A percentile compares a stretch with the other conserved stretches of the same genome.
These are phyloP conservation scores for Hyparrhenia diplandra DNA, from an alignment of 176 grass and related monocot genomes.

Conservation along the genomic window DNA sequence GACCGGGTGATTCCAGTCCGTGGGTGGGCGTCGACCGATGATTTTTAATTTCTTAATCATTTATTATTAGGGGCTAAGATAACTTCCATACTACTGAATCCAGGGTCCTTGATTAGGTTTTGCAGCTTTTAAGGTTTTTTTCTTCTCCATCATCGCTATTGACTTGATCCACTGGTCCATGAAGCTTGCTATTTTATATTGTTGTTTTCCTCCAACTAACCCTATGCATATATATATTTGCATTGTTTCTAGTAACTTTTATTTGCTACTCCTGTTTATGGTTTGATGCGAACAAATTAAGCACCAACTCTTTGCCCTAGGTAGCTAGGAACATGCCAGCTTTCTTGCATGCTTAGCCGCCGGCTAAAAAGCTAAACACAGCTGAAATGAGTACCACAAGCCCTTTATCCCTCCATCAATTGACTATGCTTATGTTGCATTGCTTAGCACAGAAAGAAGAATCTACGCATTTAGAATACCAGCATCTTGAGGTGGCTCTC, in stretches of 20 bases:
- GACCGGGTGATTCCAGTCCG: neutral
- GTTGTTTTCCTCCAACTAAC: conserved; percentile 6
- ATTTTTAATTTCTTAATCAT: neutral
- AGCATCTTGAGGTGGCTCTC: conserved; percentile 15
- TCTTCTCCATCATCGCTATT: neutral
- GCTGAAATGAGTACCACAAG: neutral
- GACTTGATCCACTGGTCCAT: neutral
- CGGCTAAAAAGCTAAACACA: conserved; percentile 9
- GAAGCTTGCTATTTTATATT: neutral
- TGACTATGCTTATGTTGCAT: conserved; percentile 1
- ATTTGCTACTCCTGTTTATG: conserved; percentile 1
- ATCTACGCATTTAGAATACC: conserved; percentile 6
- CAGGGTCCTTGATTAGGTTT: conserved; percentile 27
- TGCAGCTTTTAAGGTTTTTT: conserved; percentile 43
- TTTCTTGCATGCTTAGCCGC: conserved; percentile 6
- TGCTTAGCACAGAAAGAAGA: neutral
- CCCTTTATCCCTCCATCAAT: conserved; percentile 32
- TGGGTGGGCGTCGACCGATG: conserved; percentile 23
- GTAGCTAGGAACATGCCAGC: conserved; percentile 8
- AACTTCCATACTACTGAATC: conserved; percentile 17
- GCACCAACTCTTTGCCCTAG: neutral
- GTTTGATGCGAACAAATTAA: neutral
- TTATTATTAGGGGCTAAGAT: neutral
- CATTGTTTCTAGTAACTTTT: neutral
- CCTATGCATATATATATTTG: neutral